Base-by-base conservation (phyloP, 2,329 filamentous ascomycete species). In the Epichloe bromicola region DNA sequence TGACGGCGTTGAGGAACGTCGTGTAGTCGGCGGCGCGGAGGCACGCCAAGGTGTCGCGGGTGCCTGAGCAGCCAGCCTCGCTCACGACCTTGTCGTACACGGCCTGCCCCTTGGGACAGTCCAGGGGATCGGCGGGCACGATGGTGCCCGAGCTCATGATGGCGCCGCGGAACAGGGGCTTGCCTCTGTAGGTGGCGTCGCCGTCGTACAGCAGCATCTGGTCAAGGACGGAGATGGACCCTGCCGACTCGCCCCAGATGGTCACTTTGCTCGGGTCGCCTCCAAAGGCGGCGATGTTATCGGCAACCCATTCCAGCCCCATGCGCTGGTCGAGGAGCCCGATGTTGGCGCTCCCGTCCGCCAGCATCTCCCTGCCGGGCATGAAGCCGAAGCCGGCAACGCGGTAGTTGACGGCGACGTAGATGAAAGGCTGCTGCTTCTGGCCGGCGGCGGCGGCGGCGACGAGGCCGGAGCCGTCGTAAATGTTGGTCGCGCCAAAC, bases 291-390 rank as follows among this genome's bases (percentile, higher is more conserved):
- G 66, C 71, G 46, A 83, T 81, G 52, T 83, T 81, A 52, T 78
- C 74, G n/a, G 74, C 73, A 0, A 80, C 70, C 80, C 80, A 83
- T 54, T 81, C 55, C 15, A 83, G 63, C 0, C 72, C 78, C 0
- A 78, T 62, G 20, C 76, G 66, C 56, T 82, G 79, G 54, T 83
- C 80, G 5, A 51, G 34, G 3, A 49, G 41, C 3, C 86, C 86
- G 3, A 88, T 64, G 60, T 90, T 91, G 3, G 82, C 66, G 2
- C 81, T 75, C 2, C 84, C 83, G 54, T 87, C 60, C 53, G 38
- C 39, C 5, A 42, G 43, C 12, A 51, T 46, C n/a, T 41, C 36
- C 30, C 43, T 51, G 19, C 39, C 43, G 4, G 43, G 49, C 26
- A 43, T 23, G 41, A 52, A 52, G 17, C 51, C 51, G 23, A 52